Evolutionary conservation across 768 basidiomycete species (phyloP), one percentile per base, ranked within the genome.

Genomic region (Hortiboletus flavorubellus): DNA sequence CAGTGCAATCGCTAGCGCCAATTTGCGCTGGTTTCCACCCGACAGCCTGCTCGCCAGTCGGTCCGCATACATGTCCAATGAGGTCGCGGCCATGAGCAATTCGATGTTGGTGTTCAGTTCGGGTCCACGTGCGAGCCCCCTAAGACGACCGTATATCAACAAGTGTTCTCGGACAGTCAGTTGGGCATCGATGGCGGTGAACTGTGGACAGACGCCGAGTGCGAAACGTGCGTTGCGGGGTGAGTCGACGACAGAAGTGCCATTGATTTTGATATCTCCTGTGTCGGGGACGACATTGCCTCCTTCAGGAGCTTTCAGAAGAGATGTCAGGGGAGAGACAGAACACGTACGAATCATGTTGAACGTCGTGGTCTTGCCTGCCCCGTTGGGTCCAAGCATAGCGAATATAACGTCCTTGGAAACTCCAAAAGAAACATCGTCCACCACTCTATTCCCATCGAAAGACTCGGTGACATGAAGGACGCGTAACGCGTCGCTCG

Each of bases 171-270:
- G 79, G 26, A 91, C 89, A 7, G 87, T 90, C 39, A 91, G 67
- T 63, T 90, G 85, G 12, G 81, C 73, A 60, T 91, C 90, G 58
- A 91, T 90, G 2, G 90, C 89, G 2, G 89, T 90, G 69, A 91
- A 89, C 59, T 91, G 90, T 0, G 89, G 89, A 66, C 89, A 93
- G 47, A 93, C 87, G 4, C 90, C 90, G 7, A 93, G 79, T 21
- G 83, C 78, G 8, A 85, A 77, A 26, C 88, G 80, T 37, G 89
- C 87, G 5, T 69, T 75, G 21, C 80, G 80, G 0, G 89, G 82
- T 52, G 83, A 76, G n/a, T 76, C 75, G 30, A 88, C 73, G 37
- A 88, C 83, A 4, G 88, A 91, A 33, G 77, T 73, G 3, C 81
- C 84, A 51, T 82, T 79, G 63, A 93, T 86, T 47, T 81, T 64